Evolutionary conservation across 495 filamentous ascomycete genomes (phyloP).

Genomic region (Bathelium albidoporum): DNA sequence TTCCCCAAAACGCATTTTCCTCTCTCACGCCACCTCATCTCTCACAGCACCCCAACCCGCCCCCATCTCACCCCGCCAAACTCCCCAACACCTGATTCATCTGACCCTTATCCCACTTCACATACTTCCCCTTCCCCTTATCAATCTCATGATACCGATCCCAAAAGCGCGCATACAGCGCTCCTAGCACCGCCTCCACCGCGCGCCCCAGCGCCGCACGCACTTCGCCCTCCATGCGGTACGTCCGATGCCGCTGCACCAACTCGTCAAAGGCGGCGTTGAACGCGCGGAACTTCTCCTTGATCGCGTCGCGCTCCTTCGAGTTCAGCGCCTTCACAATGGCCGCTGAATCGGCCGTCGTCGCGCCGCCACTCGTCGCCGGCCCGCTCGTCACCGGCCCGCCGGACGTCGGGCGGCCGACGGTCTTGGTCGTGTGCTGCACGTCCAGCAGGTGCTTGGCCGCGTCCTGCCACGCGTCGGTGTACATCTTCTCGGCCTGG

Average conservation of each 20-base stretch:
- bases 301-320: slow-evolving; percentile 91
- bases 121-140: slow-evolving; percentile 92
- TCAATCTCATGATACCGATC: slow-evolving; percentile 97
- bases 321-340: slow-evolving; percentile 72
- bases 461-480: slow-evolving; percentile 81
- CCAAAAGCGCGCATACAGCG: slow-evolving; percentile 89
- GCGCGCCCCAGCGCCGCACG: slow-evolving; percentile 64
- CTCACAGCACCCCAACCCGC: neutral
- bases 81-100: slow-evolving; percentile 26
- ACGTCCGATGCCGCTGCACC: slow-evolving; percentile 68
- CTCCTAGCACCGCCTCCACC: slow-evolving; percentile 80
- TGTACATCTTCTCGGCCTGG: slow-evolving; percentile 68
- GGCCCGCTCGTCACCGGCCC: slow-evolving; percentile 1
- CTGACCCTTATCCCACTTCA: slow-evolving; percentile 79
- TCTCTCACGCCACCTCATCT: neutral
- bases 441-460: slow-evolving; percentile 80
- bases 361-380: neutral
- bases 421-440: slow-evolving; percentile 68
- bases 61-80: slow-evolving; percentile 15
- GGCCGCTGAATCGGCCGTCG: slow-evolving; percentile 56
- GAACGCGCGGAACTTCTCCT: slow-evolving; percentile 89
- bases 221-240: slow-evolving; percentile 76
- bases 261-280: slow-evolving; percentile 86
- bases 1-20: neutral
- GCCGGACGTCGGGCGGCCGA: slow-evolving; percentile 47